Conservation (phyloP, 306 rosid species). For the Neltuma alba region DNA sequence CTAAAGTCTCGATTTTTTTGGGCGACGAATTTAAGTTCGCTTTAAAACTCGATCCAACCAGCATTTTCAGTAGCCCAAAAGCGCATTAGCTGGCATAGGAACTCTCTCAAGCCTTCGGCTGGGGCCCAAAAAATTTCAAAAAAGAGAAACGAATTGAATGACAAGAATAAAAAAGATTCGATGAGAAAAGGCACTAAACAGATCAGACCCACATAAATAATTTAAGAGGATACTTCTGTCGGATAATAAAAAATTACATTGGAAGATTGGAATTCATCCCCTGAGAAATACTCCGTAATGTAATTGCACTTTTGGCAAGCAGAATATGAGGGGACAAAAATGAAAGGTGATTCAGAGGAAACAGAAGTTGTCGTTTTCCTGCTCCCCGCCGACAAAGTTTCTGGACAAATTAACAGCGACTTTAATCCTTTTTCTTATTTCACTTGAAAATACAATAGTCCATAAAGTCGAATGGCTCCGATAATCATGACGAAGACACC, state of each 20-base stretch:
- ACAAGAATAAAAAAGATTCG: no score
- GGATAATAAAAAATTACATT: background rate
- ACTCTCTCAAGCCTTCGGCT: background rate
- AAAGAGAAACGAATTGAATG: no score
- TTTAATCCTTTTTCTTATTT: background rate
- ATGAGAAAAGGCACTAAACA: background rate
- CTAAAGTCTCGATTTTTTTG: no score
- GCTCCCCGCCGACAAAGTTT: no score
- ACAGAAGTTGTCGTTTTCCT: background rate
- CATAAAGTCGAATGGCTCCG: background rate
- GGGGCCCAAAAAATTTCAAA: background rate
- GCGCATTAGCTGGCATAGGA: background rate
- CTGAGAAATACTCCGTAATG: background rate
- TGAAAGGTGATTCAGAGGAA: background rate
- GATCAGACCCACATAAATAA: background rate
- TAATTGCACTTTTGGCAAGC: background rate
- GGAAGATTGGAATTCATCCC: background rate
- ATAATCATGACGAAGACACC: no score
- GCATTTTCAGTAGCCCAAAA: background rate
- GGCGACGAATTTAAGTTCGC: no score
- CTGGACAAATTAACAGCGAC: background rate
- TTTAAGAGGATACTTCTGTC: background rate
- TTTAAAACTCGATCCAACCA: background rate
- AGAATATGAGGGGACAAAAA: background rate
- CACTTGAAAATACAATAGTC: background rate